A percentile compares a stretch with the other conserved stretches of the same genome.
Conservation (phyloP, 1,284 basidiomycete genomes). For the Pseudozyma pruni region DNA sequence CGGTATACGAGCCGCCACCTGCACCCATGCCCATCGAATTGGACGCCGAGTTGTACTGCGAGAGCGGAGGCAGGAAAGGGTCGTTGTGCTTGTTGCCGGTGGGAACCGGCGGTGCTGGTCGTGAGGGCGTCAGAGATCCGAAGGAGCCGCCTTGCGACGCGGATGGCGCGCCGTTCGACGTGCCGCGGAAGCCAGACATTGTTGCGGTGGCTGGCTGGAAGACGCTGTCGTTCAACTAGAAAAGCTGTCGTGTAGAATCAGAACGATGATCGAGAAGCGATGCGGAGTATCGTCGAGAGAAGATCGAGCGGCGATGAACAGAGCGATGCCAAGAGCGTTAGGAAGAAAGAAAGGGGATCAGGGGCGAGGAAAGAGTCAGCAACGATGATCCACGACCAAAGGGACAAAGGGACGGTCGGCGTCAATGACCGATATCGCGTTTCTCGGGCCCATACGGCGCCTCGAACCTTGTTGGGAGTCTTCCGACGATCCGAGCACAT, state of each 20-base stretch:
- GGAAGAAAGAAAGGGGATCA: neutral
- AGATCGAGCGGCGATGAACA: too few relatives aligned
- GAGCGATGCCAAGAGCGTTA: neutral
- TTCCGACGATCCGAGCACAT: too few relatives aligned
- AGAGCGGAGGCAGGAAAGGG: constrained; percentile 56
- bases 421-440: too few relatives aligned
- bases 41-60: constrained; percentile 42
- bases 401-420: too few relatives aligned
- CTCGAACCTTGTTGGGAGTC: too few relatives aligned
- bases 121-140: constrained; percentile 57
- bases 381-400: too few relatives aligned
- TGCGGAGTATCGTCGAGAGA: too few relatives aligned
- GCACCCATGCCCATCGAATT: constrained; percentile 43
- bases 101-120: constrained; percentile 61
- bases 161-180: constrained; percentile 20
- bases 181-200: constrained; percentile 47
- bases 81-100: constrained; percentile 48
- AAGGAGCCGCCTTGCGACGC: constrained; percentile 28
- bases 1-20: constrained; percentile 61
- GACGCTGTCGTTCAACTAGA: neutral
- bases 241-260: neutral
- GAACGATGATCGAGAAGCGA: too few relatives aligned
- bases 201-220: constrained; percentile 1
- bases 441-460: too few relatives aligned
- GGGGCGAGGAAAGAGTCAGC: too few relatives aligned